A percentile compares a stretch with the other conserved stretches of the same genome.
Conservation (phyloP, 1,139 yeast species). For the Hyphopichia burtonii region DNA sequence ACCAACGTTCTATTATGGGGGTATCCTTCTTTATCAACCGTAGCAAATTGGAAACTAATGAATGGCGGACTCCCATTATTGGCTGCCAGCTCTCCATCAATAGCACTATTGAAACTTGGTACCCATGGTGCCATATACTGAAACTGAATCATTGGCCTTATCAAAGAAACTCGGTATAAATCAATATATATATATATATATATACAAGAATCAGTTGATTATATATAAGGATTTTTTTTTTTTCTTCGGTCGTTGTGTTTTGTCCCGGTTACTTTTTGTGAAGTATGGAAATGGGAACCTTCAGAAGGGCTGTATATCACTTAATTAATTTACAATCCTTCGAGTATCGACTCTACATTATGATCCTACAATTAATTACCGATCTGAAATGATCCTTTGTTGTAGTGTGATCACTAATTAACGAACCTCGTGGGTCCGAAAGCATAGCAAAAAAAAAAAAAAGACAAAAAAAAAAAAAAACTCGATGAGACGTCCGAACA, state of each 20-base stretch:
- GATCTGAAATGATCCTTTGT: not conserved
- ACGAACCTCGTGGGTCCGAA: not conserved
- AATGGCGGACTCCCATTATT: constrained; percentile 42
- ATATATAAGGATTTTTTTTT: no score
- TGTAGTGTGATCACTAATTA: not conserved
- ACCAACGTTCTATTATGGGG: constrained; percentile 73
- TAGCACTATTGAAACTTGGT: constrained; percentile 54
- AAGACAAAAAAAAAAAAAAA: no score
- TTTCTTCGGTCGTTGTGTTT: no score
- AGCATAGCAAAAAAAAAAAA: not conserved
- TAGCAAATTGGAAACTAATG: constrained; percentile 65
- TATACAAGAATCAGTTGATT: no score
- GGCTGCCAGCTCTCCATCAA: constrained; percentile 40
- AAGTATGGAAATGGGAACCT: no score
- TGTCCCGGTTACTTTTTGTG: no score
- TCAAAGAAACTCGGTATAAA: not conserved
- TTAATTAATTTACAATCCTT: no score
- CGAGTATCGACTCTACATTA: no score
- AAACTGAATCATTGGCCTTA: constrained; percentile 18
- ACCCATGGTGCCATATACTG: constrained; percentile 75
- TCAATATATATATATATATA: not conserved
- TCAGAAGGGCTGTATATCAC: no score
- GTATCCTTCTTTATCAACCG: constrained; percentile 55
- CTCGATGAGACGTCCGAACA: no score
- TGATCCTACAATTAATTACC: no score